These are phyloP conservation scores for Fusarium transvaalense DNA, from an alignment of 2,329 filamentous ascomycete genomes.

Conservation along the genomic window DNA sequence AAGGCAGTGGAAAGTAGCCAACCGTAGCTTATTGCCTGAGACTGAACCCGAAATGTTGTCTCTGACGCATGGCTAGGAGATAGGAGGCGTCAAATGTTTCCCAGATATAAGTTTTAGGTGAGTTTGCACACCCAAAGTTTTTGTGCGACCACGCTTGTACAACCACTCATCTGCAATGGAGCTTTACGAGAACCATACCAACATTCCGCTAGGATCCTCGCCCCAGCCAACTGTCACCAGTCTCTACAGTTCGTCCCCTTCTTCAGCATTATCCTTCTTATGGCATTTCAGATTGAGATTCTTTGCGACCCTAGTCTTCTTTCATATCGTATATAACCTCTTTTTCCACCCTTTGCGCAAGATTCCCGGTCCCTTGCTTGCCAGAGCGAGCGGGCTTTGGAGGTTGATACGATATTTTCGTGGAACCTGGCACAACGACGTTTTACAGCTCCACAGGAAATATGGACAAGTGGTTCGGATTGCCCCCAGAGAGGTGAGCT, in stretches of 20 bases:
- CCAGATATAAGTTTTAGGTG: not conserved
- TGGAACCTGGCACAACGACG: conserved; percentile 27
- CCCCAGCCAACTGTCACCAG: not conserved
- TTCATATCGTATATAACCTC: not conserved
- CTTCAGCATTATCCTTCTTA: not conserved
- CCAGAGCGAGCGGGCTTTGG: conserved; percentile 10
- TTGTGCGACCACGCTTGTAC: not conserved
- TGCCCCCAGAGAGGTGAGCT: conserved; percentile 22
- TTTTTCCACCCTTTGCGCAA: conserved; percentile 17
- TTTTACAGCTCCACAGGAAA: conserved; percentile 2
- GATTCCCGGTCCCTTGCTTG: conserved; percentile 9
- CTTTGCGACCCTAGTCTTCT: not conserved
- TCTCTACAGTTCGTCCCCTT: not conserved
- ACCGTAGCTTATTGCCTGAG: not conserved
- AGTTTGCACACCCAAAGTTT: fast-evolving
- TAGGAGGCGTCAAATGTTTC: not conserved
- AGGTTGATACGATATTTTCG: conserved; percentile 17
- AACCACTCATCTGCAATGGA: not conserved
- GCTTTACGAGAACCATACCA: not conserved
- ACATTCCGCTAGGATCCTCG: no score
- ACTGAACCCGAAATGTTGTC: not conserved
- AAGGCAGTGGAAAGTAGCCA: not conserved
- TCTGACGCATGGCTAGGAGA: not conserved
- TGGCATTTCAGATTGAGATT: not conserved
- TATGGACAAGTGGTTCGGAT: conserved; percentile 31